Evolutionary conservation across 2,329 filamentous ascomycete genomes (phyloP).

Genomic region (Beauveria sp.): DNA sequence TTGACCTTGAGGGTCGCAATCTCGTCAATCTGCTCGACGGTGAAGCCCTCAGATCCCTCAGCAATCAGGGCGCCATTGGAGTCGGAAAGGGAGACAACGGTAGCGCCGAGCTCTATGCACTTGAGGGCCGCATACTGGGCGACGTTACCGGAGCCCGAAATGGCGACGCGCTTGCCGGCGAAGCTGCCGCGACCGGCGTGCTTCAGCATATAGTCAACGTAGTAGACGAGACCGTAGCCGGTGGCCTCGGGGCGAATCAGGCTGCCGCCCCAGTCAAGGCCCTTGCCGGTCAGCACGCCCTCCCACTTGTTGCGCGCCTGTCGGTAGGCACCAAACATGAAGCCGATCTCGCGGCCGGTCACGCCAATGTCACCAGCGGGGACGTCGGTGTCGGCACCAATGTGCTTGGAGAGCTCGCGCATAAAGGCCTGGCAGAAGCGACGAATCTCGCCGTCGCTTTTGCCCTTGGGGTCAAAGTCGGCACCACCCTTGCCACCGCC

Average conservation of each 20-base stretch:
- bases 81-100: constrained; percentile 88
- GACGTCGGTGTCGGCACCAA: constrained; percentile 91
- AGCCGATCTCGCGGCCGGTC: constrained; percentile 84
- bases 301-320: constrained; percentile 85
- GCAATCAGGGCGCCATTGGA: constrained; percentile 79
- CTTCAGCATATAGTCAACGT: constrained; percentile 91
- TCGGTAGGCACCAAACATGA: constrained; percentile 90
- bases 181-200: constrained; percentile 83
- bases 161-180: constrained; percentile 84
- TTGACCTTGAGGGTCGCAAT: constrained; percentile 84
- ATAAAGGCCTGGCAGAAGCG: constrained; percentile 96
- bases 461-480: constrained; percentile 99
- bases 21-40: constrained; percentile 66
- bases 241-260: constrained; percentile 96
- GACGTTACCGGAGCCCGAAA: constrained; percentile 96
- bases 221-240: constrained; percentile 94
- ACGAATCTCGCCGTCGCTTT: constrained; percentile 94
- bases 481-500: constrained; percentile 96
- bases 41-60: constrained; percentile 62
- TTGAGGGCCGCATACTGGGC: constrained; percentile 97
- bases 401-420: constrained; percentile 91
- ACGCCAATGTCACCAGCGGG: constrained; percentile 97
- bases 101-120: constrained; percentile 90
- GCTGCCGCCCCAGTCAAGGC: constrained; percentile 82
- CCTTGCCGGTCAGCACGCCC: constrained; percentile 95